These are phyloP conservation scores for Penicillium nordicum DNA, from an alignment of 2,329 filamentous ascomycete genomes.

Conservation along the genomic window DNA sequence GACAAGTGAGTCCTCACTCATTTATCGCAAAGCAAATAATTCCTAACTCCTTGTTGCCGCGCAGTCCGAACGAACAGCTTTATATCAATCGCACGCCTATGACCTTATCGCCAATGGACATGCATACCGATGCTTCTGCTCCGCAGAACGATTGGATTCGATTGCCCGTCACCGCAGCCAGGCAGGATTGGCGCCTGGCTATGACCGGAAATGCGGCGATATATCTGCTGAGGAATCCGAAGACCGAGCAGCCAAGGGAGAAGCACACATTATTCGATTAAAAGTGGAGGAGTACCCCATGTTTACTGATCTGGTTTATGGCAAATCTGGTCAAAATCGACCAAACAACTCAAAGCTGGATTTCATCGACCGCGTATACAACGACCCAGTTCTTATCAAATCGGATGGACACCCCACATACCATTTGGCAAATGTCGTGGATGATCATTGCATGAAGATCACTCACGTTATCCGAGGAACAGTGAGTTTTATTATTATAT, in stretches of 20 bases:
- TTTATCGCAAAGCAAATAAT: background rate
- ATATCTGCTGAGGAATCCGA: slow-evolving; percentile 66
- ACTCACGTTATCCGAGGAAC: slow-evolving; percentile 91
- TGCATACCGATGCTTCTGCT: slow-evolving; percentile 94
- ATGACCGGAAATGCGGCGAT: slow-evolving; percentile 69
- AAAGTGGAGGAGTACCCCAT: slow-evolving; percentile 62
- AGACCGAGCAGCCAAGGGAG: slow-evolving; percentile 63
- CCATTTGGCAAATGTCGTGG: slow-evolving; percentile 94
- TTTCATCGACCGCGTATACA: slow-evolving; percentile 53
- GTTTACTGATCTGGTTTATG: slow-evolving; percentile 78
- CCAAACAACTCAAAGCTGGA: slow-evolving; percentile 46
- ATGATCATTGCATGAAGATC: slow-evolving; percentile 92
- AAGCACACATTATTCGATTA: slow-evolving; percentile 75
- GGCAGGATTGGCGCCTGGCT: slow-evolving; percentile 57
- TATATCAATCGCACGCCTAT: slow-evolving; percentile 70
- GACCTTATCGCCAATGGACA: slow-evolving; percentile 65
- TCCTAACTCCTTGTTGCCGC: background rate
- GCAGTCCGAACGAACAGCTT: slow-evolving; percentile 71
- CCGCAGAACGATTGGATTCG: slow-evolving; percentile 63
- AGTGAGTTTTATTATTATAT: slow-evolving; percentile 43
- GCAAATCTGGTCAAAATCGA: slow-evolving; percentile 53
- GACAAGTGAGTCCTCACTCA: slow-evolving; percentile 57
- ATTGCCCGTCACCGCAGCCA: slow-evolving; percentile 63
- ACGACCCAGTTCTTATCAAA: slow-evolving; percentile 89
- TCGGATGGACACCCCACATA: slow-evolving; percentile 92